Conservation (phyloP, 345 rosid species). For the Nasturtium officinale region DNA sequence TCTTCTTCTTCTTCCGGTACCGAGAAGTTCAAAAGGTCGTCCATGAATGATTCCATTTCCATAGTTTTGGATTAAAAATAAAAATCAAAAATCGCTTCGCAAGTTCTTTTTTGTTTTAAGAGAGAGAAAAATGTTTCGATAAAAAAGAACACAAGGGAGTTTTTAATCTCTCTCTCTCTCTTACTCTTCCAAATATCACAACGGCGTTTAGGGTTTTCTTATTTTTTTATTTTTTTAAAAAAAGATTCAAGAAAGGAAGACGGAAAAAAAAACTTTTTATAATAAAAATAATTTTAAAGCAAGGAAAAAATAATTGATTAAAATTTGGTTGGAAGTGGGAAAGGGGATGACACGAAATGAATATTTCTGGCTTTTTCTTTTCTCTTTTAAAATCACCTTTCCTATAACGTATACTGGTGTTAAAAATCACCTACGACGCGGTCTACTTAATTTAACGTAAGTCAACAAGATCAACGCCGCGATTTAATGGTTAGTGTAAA, state of each 20-base stretch:
- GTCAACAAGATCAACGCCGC: conserved; percentile 30
- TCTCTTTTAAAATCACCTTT: conserved; percentile 31
- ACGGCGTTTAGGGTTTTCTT: conserved; percentile 41
- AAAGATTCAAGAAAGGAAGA: background rate
- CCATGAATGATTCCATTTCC: conserved; percentile 45
- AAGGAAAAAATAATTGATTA: background rate
- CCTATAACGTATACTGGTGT: conserved; percentile 31
- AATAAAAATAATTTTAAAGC: background rate
- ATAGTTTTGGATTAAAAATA: background rate
- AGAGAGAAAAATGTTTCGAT: conserved; percentile 36
- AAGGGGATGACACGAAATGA: conserved; percentile 40
- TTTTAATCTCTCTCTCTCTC: conserved; percentile 36
- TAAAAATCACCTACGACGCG: background rate
- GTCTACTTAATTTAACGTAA: background rate
- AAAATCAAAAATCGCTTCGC: conserved; percentile 14
- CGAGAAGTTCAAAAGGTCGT: conserved; percentile 46
- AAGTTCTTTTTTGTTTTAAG: conserved; percentile 22
- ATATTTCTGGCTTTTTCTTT: conserved; percentile 24
- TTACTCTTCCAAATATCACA: conserved; percentile 28
- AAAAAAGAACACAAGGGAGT: conserved; percentile 25
- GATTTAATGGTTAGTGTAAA: conserved; percentile 16
- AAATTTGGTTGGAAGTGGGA: conserved; percentile 47
- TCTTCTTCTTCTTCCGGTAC: conserved; percentile 36
- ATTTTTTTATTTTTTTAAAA: conserved; percentile 4
- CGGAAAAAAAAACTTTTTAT: background rate